Evolutionary conservation across 257 asterid genomes (phyloP), one percentile per base, ranked within the genome.

Genomic region (Petunia axillaris): DNA sequence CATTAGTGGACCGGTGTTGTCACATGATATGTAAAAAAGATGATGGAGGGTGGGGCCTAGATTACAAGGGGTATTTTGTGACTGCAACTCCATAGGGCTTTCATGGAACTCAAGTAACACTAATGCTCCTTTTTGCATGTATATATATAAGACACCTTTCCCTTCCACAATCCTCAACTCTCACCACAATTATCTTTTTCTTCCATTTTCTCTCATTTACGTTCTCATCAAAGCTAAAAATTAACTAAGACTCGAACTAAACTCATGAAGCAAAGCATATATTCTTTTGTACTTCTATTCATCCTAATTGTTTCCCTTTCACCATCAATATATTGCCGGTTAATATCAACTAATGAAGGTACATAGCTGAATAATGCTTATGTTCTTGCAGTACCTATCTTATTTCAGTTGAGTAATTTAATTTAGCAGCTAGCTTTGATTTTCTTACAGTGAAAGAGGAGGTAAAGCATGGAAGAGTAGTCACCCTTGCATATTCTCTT

Each of bases 131-230:
- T 36, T 68, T 64, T 82, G 79, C 75, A 82, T 80, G 81, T 76
- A 82, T 81, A 64, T 82, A 76, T 79, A 75, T 60, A 55, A 50
- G 57, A 70, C 81, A 81, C 78, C 62, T 83, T 78, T 38, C 66
- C 79, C 74, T 59, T 75, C 78, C 79, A 76, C 75, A 39, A 75
- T 44, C 77, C 53, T 66, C 79, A 64, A 73, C 68, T 59, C 53
- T 52, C 54, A 79, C 52, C 57, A 50, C 36, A 39, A 55, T 44
- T 38, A 46, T 41, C 55, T 14, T 57, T 46, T 4, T 1, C 53
- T 11, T n/a, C 2, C 75, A 40, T 9, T 25, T 39, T 14, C 43
- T 48, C 59, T 71, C 59, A 46, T 14, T 60, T 73, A 44, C 36
- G 8, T 53, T 37, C 6, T 9, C 43, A 70, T 25, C 25, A 25